A percentile compares a stretch with the other conserved stretches of the same genome.
Evolutionary conservation across 176 grass and related monocot genomes (phyloP).

Genomic region (Elaeis guineensis): DNA sequence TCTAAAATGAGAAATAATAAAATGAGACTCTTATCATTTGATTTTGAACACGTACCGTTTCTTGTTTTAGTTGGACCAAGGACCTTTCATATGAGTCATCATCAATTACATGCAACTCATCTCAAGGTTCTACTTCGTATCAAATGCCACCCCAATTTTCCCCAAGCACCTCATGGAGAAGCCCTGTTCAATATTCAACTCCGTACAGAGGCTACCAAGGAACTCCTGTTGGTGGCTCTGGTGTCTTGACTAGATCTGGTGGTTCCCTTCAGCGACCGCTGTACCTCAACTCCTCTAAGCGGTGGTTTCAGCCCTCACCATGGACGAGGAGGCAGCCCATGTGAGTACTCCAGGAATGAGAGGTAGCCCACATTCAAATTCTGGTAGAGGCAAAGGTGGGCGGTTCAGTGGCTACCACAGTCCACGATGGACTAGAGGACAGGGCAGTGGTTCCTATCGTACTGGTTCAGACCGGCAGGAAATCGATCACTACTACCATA

Average conservation of each 20-base stretch:
- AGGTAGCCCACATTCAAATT: constrained; percentile 9
- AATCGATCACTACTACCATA: constrained; percentile 9
- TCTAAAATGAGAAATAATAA: no score
- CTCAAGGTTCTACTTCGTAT: no score
- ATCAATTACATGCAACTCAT: no score
- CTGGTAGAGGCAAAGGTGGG: background rate
- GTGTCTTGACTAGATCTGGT: background rate
- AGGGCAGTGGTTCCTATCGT: constrained; percentile 10
- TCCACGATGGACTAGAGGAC: background rate
- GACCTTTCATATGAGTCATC: no score
- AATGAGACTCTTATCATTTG: no score
- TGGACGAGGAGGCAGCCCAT: constrained; percentile 1
- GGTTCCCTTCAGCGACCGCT: background rate
- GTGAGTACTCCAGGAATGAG: background rate
- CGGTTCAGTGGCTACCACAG: background rate
- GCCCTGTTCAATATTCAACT: no score
- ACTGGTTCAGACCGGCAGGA: background rate
- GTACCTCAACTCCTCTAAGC: background rate
- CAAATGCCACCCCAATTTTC: no score
- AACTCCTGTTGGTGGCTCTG: background rate
- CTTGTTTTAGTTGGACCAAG: no score
- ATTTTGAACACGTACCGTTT: no score
- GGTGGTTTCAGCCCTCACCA: constrained; percentile 1
- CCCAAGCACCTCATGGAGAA: no score
- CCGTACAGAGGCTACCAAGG: no score